Evolutionary conservation across 176 grass and related monocot species (phyloP).

Genomic region (Oryza nivara): DNA sequence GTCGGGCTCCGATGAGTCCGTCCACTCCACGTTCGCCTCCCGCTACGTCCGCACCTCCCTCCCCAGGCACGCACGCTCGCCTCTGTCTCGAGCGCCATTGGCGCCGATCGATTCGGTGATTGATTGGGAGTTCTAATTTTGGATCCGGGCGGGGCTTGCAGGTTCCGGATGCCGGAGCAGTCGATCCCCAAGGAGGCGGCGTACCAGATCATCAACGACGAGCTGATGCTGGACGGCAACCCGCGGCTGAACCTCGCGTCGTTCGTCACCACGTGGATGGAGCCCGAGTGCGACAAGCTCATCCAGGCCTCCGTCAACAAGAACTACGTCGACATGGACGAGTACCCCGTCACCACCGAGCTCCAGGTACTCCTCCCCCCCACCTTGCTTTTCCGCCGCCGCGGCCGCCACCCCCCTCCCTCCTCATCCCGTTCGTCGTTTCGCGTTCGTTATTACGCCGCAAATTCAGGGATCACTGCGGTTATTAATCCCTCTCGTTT

Average conservation of each 20-base stretch:
- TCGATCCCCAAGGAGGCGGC: constrained; percentile 88
- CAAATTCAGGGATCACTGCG: background rate
- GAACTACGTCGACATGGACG: constrained; percentile 99
- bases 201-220: constrained; percentile 95
- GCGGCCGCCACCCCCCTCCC: background rate
- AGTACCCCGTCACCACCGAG: constrained; percentile 98
- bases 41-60: constrained; percentile 80
- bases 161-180: constrained; percentile 70
- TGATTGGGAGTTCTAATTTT: background rate
- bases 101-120: background rate
- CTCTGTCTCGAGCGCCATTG: background rate
- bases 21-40: constrained; percentile 85
- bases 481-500: background rate
- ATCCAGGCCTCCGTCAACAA: constrained; percentile 81
- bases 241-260: constrained; percentile 88
- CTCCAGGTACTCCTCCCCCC: constrained; percentile 55
- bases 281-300: constrained; percentile 95
- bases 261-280: constrained; percentile 98
- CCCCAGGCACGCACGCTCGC: constrained; percentile 53
- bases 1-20: constrained; percentile 53
- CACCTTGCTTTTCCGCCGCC: background rate
- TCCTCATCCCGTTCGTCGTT: background rate
- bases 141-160: background rate
- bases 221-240: constrained; percentile 95
- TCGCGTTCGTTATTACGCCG: too few relatives aligned